These are phyloP conservation scores for Agroathelia rolfsii DNA, from an alignment of 1,284 basidiomycete genomes.

Conservation along the genomic window DNA sequence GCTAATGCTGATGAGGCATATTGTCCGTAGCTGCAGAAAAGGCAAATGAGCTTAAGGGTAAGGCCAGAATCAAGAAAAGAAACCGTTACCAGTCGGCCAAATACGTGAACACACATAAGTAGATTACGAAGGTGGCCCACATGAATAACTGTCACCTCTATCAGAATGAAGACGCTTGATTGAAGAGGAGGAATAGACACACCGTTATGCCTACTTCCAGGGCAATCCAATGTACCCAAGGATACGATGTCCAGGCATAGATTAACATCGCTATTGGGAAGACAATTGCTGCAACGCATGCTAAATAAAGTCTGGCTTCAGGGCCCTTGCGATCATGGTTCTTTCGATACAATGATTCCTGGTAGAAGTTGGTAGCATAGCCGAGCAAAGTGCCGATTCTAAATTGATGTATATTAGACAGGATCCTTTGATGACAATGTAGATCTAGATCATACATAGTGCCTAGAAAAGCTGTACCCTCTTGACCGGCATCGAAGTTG, in stretches of 20 bases:
- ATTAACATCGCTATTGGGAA: conserved; percentile 46
- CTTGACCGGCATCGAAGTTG: conserved; percentile 37
- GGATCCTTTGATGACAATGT: not conserved
- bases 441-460: conserved; percentile 28
- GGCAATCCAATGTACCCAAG: conserved; percentile 45
- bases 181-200: conserved; percentile 24
- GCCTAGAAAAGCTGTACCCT: conserved; percentile 39
- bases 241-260: conserved; percentile 44
- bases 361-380: conserved; percentile 23
- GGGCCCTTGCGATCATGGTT: conserved; percentile 36
- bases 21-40: conserved; percentile 51
- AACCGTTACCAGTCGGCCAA: conserved; percentile 59
- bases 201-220: conserved; percentile 45
- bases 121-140: conserved; percentile 49
- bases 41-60: not conserved
- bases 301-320: conserved; percentile 53
- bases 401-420: too few species aligned
- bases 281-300: conserved; percentile 41
- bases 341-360: conserved; percentile 38
- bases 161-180: conserved; percentile 3
- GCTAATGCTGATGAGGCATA: conserved; percentile 76
- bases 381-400: conserved; percentile 21
- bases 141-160: conserved; percentile 35
- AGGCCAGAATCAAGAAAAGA: conserved; percentile 2
- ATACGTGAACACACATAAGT: conserved; percentile 60